Percentiles rank a stretch among this genome's conserved stretches.
phyloP scores from a whole-genome alignment of 1,284 basidiomycete species.

The Fomitiporia mediterranea region DNA sequence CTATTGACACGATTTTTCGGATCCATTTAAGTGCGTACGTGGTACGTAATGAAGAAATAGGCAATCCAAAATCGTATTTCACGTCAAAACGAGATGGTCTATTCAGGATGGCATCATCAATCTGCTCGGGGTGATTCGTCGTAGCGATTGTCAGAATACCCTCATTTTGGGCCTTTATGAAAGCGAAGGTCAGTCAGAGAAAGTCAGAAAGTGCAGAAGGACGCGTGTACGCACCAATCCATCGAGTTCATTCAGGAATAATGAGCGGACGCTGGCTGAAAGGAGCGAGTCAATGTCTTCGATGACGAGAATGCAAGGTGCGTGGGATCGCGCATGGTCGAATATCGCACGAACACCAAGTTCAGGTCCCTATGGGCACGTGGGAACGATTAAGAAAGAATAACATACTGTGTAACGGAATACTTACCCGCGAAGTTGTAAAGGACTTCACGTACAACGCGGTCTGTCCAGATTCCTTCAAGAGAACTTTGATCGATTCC shows the following conservation, averaged over 20 bases:
- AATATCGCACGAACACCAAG: slow-evolving; percentile 31
- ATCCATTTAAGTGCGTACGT: slow-evolving; percentile 28
- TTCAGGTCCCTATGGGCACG: slow-evolving; percentile 28
- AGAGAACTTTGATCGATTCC: slow-evolving; percentile 28
- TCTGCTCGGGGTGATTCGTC: slow-evolving; percentile 44
- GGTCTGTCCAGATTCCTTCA: slow-evolving; percentile 27
- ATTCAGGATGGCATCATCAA: slow-evolving; percentile 42
- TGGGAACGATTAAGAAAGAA: background rate
- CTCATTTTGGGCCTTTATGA: slow-evolving; percentile 33
- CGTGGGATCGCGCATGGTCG: slow-evolving; percentile 29
- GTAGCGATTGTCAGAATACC: slow-evolving; percentile 42
- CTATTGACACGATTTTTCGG: slow-evolving; percentile 21
- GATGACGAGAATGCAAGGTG: slow-evolving; percentile 41
- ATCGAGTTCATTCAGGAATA: slow-evolving; percentile 45
- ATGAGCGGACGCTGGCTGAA: slow-evolving; percentile 35
- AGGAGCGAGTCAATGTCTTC: slow-evolving; percentile 45
- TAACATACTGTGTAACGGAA: background rate
- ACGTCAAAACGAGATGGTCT: slow-evolving; percentile 45
- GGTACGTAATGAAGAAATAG: slow-evolving; percentile 23
- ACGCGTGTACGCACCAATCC: slow-evolving; percentile 31
- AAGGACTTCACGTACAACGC: slow-evolving; percentile 42
- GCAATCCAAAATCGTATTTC: slow-evolving; percentile 38
- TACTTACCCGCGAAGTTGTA: background rate
- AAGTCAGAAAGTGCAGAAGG: slow-evolving; percentile 20
- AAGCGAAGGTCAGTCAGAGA: background rate